Percentiles rank a stretch among this genome's conserved stretches.
phyloP scores from a whole-genome alignment of 108 stramenopile genomes.

The Fragilariopsis cylindrus region DNA sequence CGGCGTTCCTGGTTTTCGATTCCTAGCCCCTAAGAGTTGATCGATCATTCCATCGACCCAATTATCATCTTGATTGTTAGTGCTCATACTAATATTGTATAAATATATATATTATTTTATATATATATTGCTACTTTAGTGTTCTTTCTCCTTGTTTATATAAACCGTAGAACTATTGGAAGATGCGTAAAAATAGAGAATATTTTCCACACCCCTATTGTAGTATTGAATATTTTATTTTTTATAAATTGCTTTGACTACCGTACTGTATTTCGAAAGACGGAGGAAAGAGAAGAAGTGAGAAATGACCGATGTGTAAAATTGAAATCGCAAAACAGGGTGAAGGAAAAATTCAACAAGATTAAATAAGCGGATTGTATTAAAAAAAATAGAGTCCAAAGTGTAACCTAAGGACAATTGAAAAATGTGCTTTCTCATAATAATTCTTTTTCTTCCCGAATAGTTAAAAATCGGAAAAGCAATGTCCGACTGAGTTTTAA shows the following conservation, averaged over 20 bases:
- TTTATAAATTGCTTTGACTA: not conserved
- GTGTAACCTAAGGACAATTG: too few relatives aligned
- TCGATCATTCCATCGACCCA: conserved; percentile 94
- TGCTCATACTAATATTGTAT: conserved; percentile 6
- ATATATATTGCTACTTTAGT: not conserved
- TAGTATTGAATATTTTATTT: not conserved
- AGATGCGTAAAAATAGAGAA: conserved; percentile 13
- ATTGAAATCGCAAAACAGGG: too few relatives aligned
- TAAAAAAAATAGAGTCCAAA: too few relatives aligned
- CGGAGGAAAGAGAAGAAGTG: not conserved
- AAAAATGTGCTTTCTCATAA: too few relatives aligned
- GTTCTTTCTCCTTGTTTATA: not conserved
- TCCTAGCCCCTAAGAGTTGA: conserved; percentile 78
- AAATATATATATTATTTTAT: conserved; percentile 8
- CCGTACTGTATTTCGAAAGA: not conserved
- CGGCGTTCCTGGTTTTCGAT: conserved; percentile 89
- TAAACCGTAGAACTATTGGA: not conserved
- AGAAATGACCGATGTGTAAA: not conserved
- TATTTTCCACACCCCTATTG: conserved; percentile 1
- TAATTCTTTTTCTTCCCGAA: too few relatives aligned
- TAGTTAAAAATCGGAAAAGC: too few relatives aligned
- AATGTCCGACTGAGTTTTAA: too few relatives aligned
- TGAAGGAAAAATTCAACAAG: too few relatives aligned
- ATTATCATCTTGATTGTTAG: conserved; percentile 54
- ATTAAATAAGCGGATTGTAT: too few relatives aligned